Conservation (phyloP, 2,329 filamentous ascomycete genomes). For the Plectosphaerella plurivora region DNA sequence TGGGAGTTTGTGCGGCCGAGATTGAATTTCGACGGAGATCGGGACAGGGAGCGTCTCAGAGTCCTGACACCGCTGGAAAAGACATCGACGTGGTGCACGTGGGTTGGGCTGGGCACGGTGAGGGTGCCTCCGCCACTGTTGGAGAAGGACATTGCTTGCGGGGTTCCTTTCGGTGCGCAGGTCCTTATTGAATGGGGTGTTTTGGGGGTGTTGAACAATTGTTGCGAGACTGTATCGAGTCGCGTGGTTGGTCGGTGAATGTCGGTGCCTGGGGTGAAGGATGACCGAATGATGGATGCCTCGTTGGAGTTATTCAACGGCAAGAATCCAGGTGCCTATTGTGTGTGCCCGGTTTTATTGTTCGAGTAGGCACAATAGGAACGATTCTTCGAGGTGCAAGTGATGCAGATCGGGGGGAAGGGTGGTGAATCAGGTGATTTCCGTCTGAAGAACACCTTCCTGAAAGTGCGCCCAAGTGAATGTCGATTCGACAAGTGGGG, state of each 20-base stretch:
- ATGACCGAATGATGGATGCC: too few relatives aligned
- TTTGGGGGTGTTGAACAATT: neutral
- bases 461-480: too few relatives aligned
- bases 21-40: conserved; percentile 88
- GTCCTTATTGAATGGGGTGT: neutral
- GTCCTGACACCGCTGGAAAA: conserved; percentile 72
- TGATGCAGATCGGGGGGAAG: too few relatives aligned
- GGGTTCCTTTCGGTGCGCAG: conserved; percentile 2
- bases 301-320: too few relatives aligned
- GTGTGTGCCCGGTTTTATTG: too few relatives aligned
- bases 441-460: too few relatives aligned
- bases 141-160: conserved; percentile 51
- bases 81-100: conserved; percentile 77
- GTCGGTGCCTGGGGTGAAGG: neutral
- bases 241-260: neutral
- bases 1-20: conserved; percentile 48
- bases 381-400: too few relatives aligned
- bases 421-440: too few relatives aligned
- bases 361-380: too few relatives aligned
- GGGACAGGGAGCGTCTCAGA: conserved; percentile 80
- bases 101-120: conserved; percentile 81
- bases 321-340: too few relatives aligned
- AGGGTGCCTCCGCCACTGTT: conserved; percentile 68
- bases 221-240: neutral
- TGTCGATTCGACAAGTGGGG: too few relatives aligned